Evolutionary conservation across 805 yeast species (phyloP), one percentile per base, ranked within the genome.

Genomic region (Pichia rugopelliculosa): DNA sequence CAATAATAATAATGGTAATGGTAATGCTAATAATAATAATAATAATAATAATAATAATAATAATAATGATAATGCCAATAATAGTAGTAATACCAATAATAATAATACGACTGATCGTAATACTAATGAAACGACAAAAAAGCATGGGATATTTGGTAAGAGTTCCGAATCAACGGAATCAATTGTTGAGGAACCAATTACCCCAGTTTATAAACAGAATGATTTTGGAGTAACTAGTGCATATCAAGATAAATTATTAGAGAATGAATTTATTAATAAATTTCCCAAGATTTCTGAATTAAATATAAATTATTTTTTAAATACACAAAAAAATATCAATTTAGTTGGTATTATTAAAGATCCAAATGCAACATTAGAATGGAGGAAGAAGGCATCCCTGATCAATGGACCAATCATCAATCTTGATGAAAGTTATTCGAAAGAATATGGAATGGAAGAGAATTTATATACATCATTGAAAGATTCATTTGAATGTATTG

Each of bases 401-500:
- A 66, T 81, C 17, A 76, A 74, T 42, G 96, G 96, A 0, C 97
- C 97, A 0, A 79, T 93, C 6, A 60, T 90, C 43, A 89, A 90
- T 60, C 62, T 90, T 39, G 97, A 91, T 60, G 80, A 80, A 51
- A 72, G 86, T 0, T 65, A 81, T 43, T 72, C 74, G 49, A 63
- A 68, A 21, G 71, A 74, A 11, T 81, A 82, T 59, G 72, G 66
- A 24, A 65, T 74, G 69, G 25, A 42, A 15, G 62, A 75, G 54
- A 65, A 75, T 18, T 62, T 85, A 37, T 82, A 76, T 53, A 73
- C 84, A 1, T 79, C 93, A 0, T 68, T 91, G 49, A 87, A 87
- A 59, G 99, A 93, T 62, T 68, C 88, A 12, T 91, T 87, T 62
- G 96, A 89, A 61, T 69, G 84, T 49, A 84, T 91, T 74, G 72